Percentiles rank a stretch among this genome's conserved stretches.
phyloP scores from a whole-genome alignment of 306 rosid species.

The Cucumis hystrix region DNA sequence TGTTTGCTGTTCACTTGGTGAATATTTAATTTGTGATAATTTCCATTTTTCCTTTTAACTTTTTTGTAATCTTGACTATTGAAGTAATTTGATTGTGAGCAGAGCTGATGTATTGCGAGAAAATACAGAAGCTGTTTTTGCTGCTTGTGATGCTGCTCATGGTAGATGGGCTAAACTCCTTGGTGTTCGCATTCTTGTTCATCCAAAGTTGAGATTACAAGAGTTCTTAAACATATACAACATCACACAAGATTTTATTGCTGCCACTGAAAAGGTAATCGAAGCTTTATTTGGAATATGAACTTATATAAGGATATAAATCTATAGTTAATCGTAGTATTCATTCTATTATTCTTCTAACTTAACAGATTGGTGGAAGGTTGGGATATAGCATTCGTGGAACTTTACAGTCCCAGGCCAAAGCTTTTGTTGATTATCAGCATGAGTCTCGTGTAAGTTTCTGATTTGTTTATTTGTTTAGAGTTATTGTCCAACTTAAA shows the following conservation, averaged over 20 bases:
- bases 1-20: background rate
- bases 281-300: slow-evolving; percentile 5
- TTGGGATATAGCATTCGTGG: slow-evolving; percentile 98
- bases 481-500: background rate
- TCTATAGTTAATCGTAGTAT: slow-evolving; percentile 1
- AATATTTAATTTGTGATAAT: background rate
- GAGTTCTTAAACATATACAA: slow-evolving; percentile 74
- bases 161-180: slow-evolving; percentile 99
- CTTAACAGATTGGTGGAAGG: slow-evolving; percentile 91
- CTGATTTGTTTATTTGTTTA: background rate
- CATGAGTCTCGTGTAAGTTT: slow-evolving; percentile 93
- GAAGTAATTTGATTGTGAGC: slow-evolving; percentile 51
- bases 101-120: slow-evolving; percentile 99
- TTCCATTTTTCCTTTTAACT: slow-evolving; percentile 7
- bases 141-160: slow-evolving; percentile 99
- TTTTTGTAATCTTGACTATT: slow-evolving; percentile 26
- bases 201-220: slow-evolving; percentile 90
- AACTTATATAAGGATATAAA: slow-evolving; percentile 1
- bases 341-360: slow-evolving; percentile 18
- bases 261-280: slow-evolving; percentile 78
- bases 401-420: slow-evolving; percentile 93
- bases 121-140: slow-evolving; percentile 99
- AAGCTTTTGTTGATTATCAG: slow-evolving; percentile 93
- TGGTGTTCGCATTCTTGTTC: slow-evolving; percentile 91
- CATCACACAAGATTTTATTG: slow-evolving; percentile 86